Conservation (phyloP, 306 rosid species). For the Psophocarpus tetragonolobus region DNA sequence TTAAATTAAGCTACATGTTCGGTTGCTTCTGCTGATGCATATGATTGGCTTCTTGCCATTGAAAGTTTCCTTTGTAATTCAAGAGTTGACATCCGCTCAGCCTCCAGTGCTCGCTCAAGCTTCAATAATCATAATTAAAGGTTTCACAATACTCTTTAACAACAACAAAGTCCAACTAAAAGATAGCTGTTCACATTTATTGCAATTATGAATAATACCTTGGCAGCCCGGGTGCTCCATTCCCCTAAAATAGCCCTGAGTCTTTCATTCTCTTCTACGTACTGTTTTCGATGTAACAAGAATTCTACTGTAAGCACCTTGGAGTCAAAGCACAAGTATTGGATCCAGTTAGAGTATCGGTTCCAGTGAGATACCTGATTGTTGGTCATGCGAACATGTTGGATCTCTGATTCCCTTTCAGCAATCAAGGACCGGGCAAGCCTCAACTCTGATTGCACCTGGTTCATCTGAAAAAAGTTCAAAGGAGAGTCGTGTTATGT, state of each 20-base stretch:
- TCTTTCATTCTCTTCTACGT: conserved; percentile 97
- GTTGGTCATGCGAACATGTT: conserved; percentile 76
- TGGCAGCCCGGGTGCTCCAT: conserved; percentile 98
- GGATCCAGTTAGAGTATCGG: too few species aligned
- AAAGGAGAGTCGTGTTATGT: not conserved
- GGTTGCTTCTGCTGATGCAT: conserved; percentile 17
- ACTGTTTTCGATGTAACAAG: conserved; percentile 44
- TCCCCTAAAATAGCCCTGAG: conserved; percentile 92
- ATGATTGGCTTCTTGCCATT: conserved; percentile 30
- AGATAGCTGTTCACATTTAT: not conserved
- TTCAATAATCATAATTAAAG: conserved; percentile 27
- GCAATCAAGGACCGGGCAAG: conserved; percentile 96
- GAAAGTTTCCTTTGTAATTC: conserved; percentile 51
- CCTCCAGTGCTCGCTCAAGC: conserved; percentile 57
- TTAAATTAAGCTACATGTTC: conserved; percentile 36
- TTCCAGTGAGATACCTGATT: conserved; percentile 61
- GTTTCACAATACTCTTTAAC: not conserved
- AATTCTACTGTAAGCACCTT: conserved; percentile 22
- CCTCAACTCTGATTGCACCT: conserved; percentile 84
- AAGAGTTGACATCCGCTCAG: conserved; percentile 45
- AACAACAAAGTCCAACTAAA: not conserved
- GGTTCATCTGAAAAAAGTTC: conserved; percentile 74
- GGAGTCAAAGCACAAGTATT: conserved; percentile 14
- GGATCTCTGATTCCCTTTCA: conserved; percentile 87
- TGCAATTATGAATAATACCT: conserved; percentile 53